Evolutionary conservation across 345 rosid species (phyloP).

Genomic region (Eucalyptus curtisii): DNA sequence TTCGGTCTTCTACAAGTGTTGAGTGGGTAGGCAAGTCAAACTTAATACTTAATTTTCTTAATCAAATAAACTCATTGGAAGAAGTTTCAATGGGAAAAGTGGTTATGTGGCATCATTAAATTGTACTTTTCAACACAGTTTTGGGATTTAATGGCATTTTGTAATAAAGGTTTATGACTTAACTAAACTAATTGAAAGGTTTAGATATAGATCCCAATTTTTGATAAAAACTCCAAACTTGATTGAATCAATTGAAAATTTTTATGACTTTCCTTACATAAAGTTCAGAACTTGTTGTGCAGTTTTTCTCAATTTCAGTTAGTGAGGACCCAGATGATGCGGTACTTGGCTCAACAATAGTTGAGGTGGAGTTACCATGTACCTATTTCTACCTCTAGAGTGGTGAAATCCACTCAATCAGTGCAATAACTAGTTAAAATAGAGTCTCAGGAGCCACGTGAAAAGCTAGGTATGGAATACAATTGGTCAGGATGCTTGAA

Average conservation of each 20-base stretch:
- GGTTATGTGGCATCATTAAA: not conserved
- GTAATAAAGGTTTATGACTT: not conserved
- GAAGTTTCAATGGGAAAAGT: not conserved
- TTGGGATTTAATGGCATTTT: not conserved
- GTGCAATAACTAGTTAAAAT: not conserved
- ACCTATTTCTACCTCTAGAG: not conserved
- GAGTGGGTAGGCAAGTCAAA: not conserved
- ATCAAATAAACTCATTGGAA: not conserved
- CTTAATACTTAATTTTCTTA: not conserved
- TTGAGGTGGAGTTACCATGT: not conserved
- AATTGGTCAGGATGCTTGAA: not conserved
- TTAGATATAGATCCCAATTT: not conserved
- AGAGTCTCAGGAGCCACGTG: not conserved
- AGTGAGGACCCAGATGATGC: not conserved
- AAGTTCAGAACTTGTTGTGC: not conserved
- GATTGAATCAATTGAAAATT: not conserved
- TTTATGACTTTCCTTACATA: not conserved
- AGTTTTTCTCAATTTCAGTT: not conserved
- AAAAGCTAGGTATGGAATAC: not conserved
- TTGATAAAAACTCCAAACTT: not conserved
- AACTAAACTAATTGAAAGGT: not conserved
- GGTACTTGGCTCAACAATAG: not conserved
- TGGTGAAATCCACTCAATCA: not conserved
- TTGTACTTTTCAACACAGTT: not conserved
- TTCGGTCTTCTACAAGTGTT: not conserved